Percentiles rank a stretch among this genome's conserved stretches.
Evolutionary conservation across 352 stramenopile genomes (phyloP).

Genomic region (Phytopythium ostracodes): DNA sequence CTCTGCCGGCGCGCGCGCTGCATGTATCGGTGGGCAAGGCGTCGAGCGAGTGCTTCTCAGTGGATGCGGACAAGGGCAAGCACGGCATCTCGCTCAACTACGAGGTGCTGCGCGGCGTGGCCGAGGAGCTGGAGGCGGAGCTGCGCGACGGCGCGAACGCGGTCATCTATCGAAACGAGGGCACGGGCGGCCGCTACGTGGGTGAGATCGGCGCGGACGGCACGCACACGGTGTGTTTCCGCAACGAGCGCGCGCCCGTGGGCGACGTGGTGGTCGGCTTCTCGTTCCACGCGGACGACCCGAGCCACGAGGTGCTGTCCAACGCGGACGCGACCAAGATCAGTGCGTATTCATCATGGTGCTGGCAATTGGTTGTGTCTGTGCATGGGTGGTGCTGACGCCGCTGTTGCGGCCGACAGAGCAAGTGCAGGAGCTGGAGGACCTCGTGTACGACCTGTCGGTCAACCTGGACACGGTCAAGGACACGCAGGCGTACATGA

Average conservation of each 20-base stretch:
- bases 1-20: constrained; percentile 22
- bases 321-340: constrained; percentile 88
- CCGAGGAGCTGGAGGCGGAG: constrained; percentile 63
- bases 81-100: constrained; percentile 88
- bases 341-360: constrained; percentile 43
- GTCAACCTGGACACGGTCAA: constrained; percentile 85
- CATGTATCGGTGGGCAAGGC: constrained; percentile 45
- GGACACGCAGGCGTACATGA: constrained; percentile 86
- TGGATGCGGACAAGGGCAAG: constrained; percentile 69
- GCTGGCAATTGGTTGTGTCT: not conserved
- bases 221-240: constrained; percentile 71
- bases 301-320: constrained; percentile 80
- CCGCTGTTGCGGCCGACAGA: constrained; percentile 26
- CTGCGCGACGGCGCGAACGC: constrained; percentile 57
- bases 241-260: constrained; percentile 49
- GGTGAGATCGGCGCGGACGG: constrained; percentile 52
- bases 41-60: constrained; percentile 62
- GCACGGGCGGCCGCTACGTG: constrained; percentile 50
- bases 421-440: constrained; percentile 84
- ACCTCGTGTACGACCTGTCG: constrained; percentile 85
- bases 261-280: constrained; percentile 79
- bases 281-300: constrained; percentile 84
- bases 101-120: constrained; percentile 66
- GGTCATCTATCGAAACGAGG: constrained; percentile 52
- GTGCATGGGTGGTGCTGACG: not conserved